Percentiles rank a stretch among this genome's conserved stretches.
These are phyloP conservation scores for Agrocybe pediades DNA, from an alignment of 768 basidiomycete genomes.

Conservation along the genomic window DNA sequence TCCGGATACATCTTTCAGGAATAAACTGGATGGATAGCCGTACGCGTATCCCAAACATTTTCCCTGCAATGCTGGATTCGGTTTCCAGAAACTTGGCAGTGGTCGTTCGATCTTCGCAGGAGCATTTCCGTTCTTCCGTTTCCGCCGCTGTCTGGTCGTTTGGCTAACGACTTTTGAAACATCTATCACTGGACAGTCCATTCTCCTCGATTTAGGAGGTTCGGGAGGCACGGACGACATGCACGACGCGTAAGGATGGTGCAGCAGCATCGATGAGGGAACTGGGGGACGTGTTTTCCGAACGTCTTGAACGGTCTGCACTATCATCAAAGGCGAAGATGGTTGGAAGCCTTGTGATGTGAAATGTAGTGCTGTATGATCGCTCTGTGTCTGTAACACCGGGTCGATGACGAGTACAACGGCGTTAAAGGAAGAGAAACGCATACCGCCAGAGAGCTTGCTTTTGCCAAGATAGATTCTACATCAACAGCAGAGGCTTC, in stretches of 20 bases:
- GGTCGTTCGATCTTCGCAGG: slow-evolving; percentile 23
- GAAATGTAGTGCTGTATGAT: neutral
- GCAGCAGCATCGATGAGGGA: slow-evolving; percentile 22
- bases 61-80: slow-evolving; percentile 34
- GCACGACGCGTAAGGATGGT: slow-evolving; percentile 34
- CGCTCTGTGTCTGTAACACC: neutral
- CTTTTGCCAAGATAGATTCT: slow-evolving; percentile 26
- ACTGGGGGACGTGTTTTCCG: slow-evolving; percentile 47
- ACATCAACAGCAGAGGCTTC: slow-evolving; percentile 41
- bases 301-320: slow-evolving; percentile 28
- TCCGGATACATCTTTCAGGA: neutral
- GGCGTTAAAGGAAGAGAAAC: neutral
- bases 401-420: neutral
- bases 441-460: neutral
- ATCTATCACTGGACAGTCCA: slow-evolving; percentile 25
- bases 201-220: slow-evolving; percentile 7
- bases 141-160: slow-evolving; percentile 12
- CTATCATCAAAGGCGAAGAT: slow-evolving; percentile 29
- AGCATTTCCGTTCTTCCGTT: slow-evolving; percentile 15
- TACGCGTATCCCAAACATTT: slow-evolving; percentile 45
- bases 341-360: neutral
- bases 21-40: slow-evolving; percentile 35
- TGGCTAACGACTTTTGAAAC: neutral
- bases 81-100: slow-evolving; percentile 42
- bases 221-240: neutral